phyloP scores from a whole-genome alignment of 2,329 filamentous ascomycete species.

The Zymoseptoria ardabiliae region DNA sequence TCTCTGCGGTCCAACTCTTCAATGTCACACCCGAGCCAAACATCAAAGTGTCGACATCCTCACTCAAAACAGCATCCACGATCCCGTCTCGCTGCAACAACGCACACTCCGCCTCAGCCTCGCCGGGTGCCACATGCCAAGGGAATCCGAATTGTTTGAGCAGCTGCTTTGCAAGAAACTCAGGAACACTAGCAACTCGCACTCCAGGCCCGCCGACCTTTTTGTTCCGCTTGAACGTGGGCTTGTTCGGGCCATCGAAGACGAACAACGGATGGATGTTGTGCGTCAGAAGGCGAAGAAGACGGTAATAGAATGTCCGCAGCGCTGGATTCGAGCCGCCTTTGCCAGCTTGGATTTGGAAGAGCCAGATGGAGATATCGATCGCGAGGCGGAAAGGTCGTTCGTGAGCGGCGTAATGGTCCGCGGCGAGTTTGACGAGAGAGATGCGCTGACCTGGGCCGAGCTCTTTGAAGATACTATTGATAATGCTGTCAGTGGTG shows the following conservation, averaged over 20 bases:
- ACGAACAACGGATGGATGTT: slow-evolving; percentile 85
- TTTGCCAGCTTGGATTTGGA: slow-evolving; percentile 78
- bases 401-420: slow-evolving; percentile 62
- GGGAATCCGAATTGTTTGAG: slow-evolving; percentile 80
- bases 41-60: slow-evolving; percentile 71
- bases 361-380: slow-evolving; percentile 96
- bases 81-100: slow-evolving; percentile 72
- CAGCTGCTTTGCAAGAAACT: slow-evolving; percentile 72
- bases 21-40: slow-evolving; percentile 16
- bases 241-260: slow-evolving; percentile 81
- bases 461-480: slow-evolving; percentile 83
- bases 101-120: slow-evolving; percentile 94
- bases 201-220: slow-evolving; percentile 51
- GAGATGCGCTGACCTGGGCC: slow-evolving; percentile 72
- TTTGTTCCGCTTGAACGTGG: slow-evolving; percentile 82
- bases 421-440: slow-evolving; percentile 71
- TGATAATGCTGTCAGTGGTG: slow-evolving; percentile 5
- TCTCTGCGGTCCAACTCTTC: slow-evolving; percentile 70
- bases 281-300: slow-evolving; percentile 66
- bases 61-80: slow-evolving; percentile 88
- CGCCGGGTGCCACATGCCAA: slow-evolving; percentile 79
- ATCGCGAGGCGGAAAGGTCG: slow-evolving; percentile 80
- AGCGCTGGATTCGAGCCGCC: slow-evolving; percentile 85
- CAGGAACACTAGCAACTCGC: slow-evolving; percentile 58
- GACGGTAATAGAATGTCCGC: slow-evolving; percentile 85